Evolutionary conservation across 768 basidiomycete genomes (phyloP).

Genomic region (Boletus sp.): DNA sequence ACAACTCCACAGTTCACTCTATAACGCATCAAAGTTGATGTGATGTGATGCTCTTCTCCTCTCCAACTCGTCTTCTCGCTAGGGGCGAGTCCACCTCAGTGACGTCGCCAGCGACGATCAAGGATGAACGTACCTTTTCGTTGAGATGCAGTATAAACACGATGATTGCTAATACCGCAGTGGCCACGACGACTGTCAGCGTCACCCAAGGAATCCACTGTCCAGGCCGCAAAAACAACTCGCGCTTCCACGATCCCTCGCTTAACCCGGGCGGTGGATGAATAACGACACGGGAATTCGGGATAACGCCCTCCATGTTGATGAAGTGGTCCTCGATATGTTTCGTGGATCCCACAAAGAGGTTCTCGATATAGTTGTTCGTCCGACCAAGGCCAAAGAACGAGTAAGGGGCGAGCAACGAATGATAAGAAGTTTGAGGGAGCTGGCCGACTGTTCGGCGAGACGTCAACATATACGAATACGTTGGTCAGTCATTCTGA

Average conservation of each 20-base stretch:
- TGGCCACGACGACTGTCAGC: constrained; percentile 76
- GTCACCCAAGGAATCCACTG: constrained; percentile 99
- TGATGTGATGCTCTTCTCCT: constrained; percentile 85
- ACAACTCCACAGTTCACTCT: constrained; percentile 8
- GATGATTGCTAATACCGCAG: constrained; percentile 70
- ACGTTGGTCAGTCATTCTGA: neutral
- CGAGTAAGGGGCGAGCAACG: constrained; percentile 87
- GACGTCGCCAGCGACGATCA: neutral
- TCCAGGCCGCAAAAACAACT: constrained; percentile 90
- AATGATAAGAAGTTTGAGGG: constrained; percentile 89
- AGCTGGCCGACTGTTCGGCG: constrained; percentile 77
- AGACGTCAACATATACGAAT: constrained; percentile 1
- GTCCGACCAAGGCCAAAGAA: constrained; percentile 97
- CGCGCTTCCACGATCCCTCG: constrained; percentile 69
- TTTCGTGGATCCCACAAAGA: constrained; percentile 91
- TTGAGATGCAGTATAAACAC: constrained; percentile 86
- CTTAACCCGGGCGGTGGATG: constrained; percentile 63
- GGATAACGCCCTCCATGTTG: constrained; percentile 95
- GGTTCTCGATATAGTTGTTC: constrained; percentile 99
- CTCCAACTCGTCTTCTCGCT: constrained; percentile 95
- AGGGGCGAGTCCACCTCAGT: constrained; percentile 8
- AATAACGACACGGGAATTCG: constrained; percentile 96
- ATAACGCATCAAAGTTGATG: constrained; percentile 96
- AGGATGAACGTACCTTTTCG: constrained; percentile 70
- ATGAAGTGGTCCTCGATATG: constrained; percentile 73